Conservation (phyloP, 495 filamentous ascomycete species). For the Daldinia vernicosa region DNA sequence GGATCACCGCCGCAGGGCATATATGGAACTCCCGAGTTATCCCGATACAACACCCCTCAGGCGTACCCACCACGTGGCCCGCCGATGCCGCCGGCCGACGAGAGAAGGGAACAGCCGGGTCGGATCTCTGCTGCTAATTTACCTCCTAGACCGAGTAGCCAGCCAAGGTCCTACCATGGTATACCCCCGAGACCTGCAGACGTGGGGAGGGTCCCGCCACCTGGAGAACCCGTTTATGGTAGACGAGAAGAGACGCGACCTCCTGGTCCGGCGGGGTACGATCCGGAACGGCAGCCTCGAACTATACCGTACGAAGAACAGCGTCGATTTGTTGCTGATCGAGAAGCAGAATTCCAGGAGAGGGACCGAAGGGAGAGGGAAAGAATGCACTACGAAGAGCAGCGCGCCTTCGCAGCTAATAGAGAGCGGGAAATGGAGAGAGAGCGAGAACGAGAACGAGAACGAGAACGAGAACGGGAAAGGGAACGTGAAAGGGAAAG, state of each 20-base stretch:
- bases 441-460: constrained; percentile 50
- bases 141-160: constrained; percentile 60
- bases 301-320: constrained; percentile 47
- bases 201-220: constrained; percentile 49
- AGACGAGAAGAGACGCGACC: constrained; percentile 54
- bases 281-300: constrained; percentile 55
- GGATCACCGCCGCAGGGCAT: constrained; percentile 57
- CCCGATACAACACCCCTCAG: constrained; percentile 64
- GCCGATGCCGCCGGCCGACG: constrained; percentile 51
- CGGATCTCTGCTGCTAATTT: constrained; percentile 50
- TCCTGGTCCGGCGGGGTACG: constrained; percentile 51
- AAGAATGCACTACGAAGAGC: constrained; percentile 51
- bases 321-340: constrained; percentile 38
- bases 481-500: constrained; percentile 51
- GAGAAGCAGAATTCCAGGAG: constrained; percentile 39
- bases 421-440: constrained; percentile 48
- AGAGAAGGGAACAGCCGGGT: constrained; percentile 53
- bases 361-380: constrained; percentile 42
- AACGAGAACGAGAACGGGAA: constrained; percentile 44
- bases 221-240: constrained; percentile 52
- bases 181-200: constrained; percentile 53
- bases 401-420: constrained; percentile 43
- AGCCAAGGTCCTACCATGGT: constrained; percentile 58
- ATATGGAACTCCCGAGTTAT: constrained; percentile 62
- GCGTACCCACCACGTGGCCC: constrained; percentile 55